A percentile compares a stretch with the other conserved stretches of the same genome.
These are phyloP conservation scores for Flueggea neowawraea DNA, from an alignment of 441 rosid species.

Conservation along the genomic window DNA sequence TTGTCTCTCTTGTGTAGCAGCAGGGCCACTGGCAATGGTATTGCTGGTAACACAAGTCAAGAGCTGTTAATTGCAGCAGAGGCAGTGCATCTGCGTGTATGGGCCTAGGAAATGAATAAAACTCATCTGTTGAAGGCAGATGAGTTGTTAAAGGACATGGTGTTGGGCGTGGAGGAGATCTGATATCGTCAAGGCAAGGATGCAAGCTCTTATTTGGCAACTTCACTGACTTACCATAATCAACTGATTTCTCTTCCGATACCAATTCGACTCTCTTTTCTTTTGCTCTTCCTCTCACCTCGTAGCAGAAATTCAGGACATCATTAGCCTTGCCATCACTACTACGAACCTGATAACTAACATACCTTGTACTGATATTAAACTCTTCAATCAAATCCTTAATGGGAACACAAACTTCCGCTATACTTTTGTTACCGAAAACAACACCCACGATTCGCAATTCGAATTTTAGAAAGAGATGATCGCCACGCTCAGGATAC, in stretches of 20 bases:
- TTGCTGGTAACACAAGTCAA: too few species aligned
- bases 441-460: constrained; percentile 21
- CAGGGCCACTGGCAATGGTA: too few species aligned
- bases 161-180: constrained; percentile 1
- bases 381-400: constrained; percentile 39
- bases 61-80: too few species aligned
- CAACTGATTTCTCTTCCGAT: neutral
- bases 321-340: constrained; percentile 39
- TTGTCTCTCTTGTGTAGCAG: too few species aligned
- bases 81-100: neutral
- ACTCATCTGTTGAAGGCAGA: constrained; percentile 3
- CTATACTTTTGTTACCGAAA: constrained; percentile 29
- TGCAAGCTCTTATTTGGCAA: constrained; percentile 6
- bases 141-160: neutral
- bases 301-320: constrained; percentile 36
- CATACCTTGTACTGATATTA: constrained; percentile 23
- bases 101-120: too few species aligned
- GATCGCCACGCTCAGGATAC: neutral
- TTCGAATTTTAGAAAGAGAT: constrained; percentile 30
- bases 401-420: constrained; percentile 32
- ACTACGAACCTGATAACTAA: constrained; percentile 32
- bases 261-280: neutral
- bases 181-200: constrained; percentile 22
- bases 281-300: constrained; percentile 12
- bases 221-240: neutral